phyloP scores from a whole-genome alignment of 768 basidiomycete species.

The Leccinum imitatum region DNA sequence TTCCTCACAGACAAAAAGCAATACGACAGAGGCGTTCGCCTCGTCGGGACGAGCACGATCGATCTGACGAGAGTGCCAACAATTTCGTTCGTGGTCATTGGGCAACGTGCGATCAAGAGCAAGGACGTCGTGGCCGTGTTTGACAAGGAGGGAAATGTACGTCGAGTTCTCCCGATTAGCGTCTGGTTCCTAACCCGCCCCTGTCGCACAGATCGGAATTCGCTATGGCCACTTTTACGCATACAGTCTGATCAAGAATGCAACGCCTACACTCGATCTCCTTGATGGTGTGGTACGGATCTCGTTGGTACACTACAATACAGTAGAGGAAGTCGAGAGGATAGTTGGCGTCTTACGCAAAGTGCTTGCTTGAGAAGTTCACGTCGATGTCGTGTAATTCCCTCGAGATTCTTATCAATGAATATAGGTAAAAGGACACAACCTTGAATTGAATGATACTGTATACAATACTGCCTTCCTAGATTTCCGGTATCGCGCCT shows the following conservation, averaged over 20 bases:
- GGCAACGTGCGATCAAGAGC: conserved; percentile 55
- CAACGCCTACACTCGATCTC: conserved; percentile 56
- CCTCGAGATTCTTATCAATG: not conserved
- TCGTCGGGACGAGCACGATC: conserved; percentile 60
- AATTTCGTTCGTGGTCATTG: conserved; percentile 68
- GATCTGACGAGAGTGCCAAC: conserved; percentile 58
- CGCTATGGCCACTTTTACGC: conserved; percentile 81
- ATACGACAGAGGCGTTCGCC: conserved; percentile 56
- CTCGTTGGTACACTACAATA: conserved; percentile 80
- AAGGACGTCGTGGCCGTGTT: conserved; percentile 62
- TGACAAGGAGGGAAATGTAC: conserved; percentile 61
- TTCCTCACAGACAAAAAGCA: conserved; percentile 54
- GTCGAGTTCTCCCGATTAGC: conserved; percentile 25
- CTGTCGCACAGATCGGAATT: conserved; percentile 59
- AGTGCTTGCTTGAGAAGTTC: conserved; percentile 34
- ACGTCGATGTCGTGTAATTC: not conserved
- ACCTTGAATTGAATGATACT: no score
- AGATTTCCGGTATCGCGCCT: no score
- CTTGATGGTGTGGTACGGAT: conserved; percentile 72
- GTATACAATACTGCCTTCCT: no score
- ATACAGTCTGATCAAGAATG: conserved; percentile 53
- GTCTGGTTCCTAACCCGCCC: not conserved
- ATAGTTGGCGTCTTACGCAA: conserved; percentile 59
- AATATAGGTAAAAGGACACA: no score
- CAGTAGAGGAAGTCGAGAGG: conserved; percentile 61